Conservation (phyloP, 371 early-diverging fungal genomes). For the Lichtheimia ramosa region DNA sequence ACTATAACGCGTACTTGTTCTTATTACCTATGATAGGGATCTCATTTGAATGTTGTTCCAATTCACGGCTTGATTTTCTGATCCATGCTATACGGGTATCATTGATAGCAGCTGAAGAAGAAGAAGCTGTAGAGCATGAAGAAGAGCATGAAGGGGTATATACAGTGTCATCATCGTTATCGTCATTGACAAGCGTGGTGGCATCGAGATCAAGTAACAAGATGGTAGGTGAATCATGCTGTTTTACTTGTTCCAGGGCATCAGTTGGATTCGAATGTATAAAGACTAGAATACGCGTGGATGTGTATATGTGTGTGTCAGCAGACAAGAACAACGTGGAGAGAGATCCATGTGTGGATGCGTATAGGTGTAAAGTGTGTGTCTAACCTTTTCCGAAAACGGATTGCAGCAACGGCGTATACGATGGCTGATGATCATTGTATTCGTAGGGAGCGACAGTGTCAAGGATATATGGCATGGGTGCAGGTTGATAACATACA, state of each 20-base stretch:
- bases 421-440: conserved; percentile 4
- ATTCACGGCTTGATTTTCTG: conserved; percentile 1
- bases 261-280: conserved; percentile 22
- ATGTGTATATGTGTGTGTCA: too few species aligned
- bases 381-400: conserved; percentile 23
- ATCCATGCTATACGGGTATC: conserved; percentile 8
- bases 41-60: not conserved
- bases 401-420: conserved; percentile 13
- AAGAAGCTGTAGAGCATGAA: conserved; percentile 9
- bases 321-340: not conserved
- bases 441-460: conserved; percentile 1
- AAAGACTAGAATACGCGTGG: conserved; percentile 34
- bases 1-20: conserved; percentile 2
- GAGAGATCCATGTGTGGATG: not conserved
- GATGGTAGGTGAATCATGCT: conserved; percentile 11
- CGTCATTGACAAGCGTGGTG: not conserved
- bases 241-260: conserved; percentile 24
- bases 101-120: conserved; percentile 1
- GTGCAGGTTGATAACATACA: conserved; percentile 16
- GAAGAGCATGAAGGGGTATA: conserved; percentile 13
- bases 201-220: conserved; percentile 17
- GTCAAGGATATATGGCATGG: conserved; percentile 19
- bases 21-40: conserved; percentile 8
- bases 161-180: conserved; percentile 6
- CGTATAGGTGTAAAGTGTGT: not conserved